These are phyloP conservation scores for Termitomyces sp. DNA, from an alignment of 768 basidiomycete species.

Conservation along the genomic window DNA sequence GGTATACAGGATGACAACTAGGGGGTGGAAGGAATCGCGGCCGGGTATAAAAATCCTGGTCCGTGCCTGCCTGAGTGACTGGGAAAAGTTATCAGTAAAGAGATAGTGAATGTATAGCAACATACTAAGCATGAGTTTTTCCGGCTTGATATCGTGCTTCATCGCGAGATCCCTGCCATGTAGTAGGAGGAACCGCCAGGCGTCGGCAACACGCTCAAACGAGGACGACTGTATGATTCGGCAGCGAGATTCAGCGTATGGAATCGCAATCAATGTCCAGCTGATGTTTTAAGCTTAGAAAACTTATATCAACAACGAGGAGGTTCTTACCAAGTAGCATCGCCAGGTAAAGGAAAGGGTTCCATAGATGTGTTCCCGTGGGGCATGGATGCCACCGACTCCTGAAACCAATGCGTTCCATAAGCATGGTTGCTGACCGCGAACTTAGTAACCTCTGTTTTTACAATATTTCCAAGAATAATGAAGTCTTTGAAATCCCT, in stretches of 20 bases:
- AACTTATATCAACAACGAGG: background rate
- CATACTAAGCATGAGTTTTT: constrained; percentile 41
- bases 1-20: constrained; percentile 8
- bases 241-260: constrained; percentile 33
- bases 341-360: constrained; percentile 28
- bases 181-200: constrained; percentile 35
- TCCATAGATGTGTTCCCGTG: constrained; percentile 29
- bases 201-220: constrained; percentile 25
- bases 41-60: constrained; percentile 35
- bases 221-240: constrained; percentile 28
- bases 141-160: constrained; percentile 30
- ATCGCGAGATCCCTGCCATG: constrained; percentile 27
- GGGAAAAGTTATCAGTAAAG: background rate
- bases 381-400: constrained; percentile 23
- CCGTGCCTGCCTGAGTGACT: constrained; percentile 39
- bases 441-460: constrained; percentile 23
- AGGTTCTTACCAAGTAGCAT: constrained; percentile 26
- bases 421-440: constrained; percentile 17
- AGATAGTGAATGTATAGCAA: background rate
- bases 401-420: constrained; percentile 37
- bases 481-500: constrained; percentile 35
- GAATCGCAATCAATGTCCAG: constrained; percentile 40
- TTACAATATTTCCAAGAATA: constrained; percentile 33
- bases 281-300: constrained; percentile 17
- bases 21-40: constrained; percentile 9